Base-by-base conservation (phyloP, 352 stramenopile species). In the Thalassiosira sp. region DNA sequence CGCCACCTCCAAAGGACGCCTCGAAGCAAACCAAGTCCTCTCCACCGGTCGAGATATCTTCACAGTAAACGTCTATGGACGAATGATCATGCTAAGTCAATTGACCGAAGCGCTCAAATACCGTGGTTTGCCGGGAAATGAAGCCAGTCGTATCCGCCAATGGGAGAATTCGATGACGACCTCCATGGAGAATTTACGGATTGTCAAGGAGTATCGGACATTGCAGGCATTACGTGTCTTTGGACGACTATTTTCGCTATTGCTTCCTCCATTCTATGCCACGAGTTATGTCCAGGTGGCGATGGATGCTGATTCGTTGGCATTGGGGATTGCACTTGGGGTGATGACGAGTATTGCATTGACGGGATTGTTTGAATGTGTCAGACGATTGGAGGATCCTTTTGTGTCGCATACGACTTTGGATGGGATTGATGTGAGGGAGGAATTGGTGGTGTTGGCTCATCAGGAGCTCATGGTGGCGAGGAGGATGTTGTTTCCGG, bases 131-230 rank as follows among this genome's bases (percentile, higher is more conserved):
- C 66, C 76, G 10, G 76, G 59, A 18, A 85, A 79, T 51, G 81
- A 88, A 49, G 56, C 68, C 11, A 74, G 58, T 1, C 49, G 81
- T 25, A 70, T 88, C 28, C 67, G 74, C 7, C 76, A 88, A 60
- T 88, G 75, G 59, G 76, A 88, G 51, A 65, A 79, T 40, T 72
- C 72, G 35, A 61, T 84, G 1, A 54, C 22, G 10, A 62, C 68
- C 49, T 35, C 59, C 10, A 79, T 88, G 40, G 76, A 88, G 43
- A 42, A 85, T 24, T 42, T 88, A 28, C 53, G 76, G 1, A 72
- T 79, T 16, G 62, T 84, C 11, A 88, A 88, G 60, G 75, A 78
- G 42, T 88, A 88, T 71, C 71, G 81, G 16, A 88, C 81, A 37
- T 72, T 78, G 10, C 76, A 85, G 52, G 77, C 76, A 15, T 76